Base-by-base conservation (phyloP, 139 green algal species). In the Dunaliella primolecta region DNA sequence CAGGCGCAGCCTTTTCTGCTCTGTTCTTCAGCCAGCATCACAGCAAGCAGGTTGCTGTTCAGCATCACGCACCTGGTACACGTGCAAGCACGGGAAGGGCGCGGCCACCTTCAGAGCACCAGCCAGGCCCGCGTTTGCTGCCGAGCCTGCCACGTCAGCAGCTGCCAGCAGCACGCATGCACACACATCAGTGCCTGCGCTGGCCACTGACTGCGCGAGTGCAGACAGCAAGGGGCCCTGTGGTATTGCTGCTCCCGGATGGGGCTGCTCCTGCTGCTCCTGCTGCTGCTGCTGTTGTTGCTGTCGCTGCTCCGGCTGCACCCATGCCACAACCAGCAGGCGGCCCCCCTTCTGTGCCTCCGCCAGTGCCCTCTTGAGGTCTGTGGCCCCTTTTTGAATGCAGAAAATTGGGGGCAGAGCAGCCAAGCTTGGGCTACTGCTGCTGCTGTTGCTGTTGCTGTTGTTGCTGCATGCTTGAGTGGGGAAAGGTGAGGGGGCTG, bases 291-390 rank as follows among this genome's bases (percentile, higher is more conserved):
- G 38, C 81, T 84, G 38, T 15, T 78, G 27, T 29, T 78, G 30
- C 30, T 78, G 72, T 20, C 72, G 11, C 3, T 3, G 3, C 3
- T 36, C 11, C 11, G 72, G 30, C 29, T 78, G 72, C 23, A 85
- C 79, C 92, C 92, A 96, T 2, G 89, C 81, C 36, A 95, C 71
- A 24, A 91, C 56, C 79, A 92, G 82, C 30, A 86, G 36, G 2
- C 25, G 15, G 20, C 78, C 85, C 1, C 83, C 84, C 25, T 81
- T 36, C 1, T 80, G 75, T 2, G 82, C 89, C 0, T 34, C 36
- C 2, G 79, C 82, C 81, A 96, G 86, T 55, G 91, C 74, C 64
- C 83, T n/a, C 83, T 94, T 94, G 20, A 93, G 36, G 75, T 96
- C 88, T 23, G 85, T 35, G 0, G 91, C 93, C 36, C 23, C 79